phyloP scores from a whole-genome alignment of 129 eudicot species.

The Flaveria trinervia region DNA sequence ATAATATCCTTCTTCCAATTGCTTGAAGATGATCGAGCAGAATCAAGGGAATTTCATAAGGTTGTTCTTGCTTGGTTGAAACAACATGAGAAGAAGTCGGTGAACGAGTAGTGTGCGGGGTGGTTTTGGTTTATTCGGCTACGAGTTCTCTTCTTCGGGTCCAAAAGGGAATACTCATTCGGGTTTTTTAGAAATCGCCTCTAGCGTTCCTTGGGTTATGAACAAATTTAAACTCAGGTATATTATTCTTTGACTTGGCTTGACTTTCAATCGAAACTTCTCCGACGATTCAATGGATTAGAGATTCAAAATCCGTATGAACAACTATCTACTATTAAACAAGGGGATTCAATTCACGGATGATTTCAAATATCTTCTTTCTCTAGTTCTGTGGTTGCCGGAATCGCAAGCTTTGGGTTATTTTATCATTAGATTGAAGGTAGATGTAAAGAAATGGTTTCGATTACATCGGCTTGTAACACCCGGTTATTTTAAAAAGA shows the following conservation, averaged over 20 bases:
- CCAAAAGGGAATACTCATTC: too few species aligned
- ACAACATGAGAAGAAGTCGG: background rate
- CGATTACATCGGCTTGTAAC: too few species aligned
- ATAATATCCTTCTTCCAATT: background rate
- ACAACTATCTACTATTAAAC: too few species aligned
- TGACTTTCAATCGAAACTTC: too few species aligned
- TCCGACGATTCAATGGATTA: too few species aligned
- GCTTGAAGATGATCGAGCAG: background rate
- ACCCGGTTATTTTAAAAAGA: too few species aligned
- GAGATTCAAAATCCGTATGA: too few species aligned
- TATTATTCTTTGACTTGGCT: too few species aligned
- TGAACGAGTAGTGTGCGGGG: background rate
- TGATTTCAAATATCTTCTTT: too few species aligned
- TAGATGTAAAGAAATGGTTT: background rate
- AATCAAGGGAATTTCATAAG: background rate
- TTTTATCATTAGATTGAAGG: background rate
- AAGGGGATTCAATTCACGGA: too few species aligned
- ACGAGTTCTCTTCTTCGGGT: background rate
- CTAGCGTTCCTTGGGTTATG: background rate
- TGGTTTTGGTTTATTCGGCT: background rate
- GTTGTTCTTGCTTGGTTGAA: background rate
- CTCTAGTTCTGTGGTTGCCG: background rate
- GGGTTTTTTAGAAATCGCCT: rapidly evolving
- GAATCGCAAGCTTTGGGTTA: background rate
- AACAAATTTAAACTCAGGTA: too few species aligned